Percentiles rank a stretch among this genome's conserved stretches.
phyloP scores from a whole-genome alignment of 1,284 basidiomycete species.

The Irpex sp. region DNA sequence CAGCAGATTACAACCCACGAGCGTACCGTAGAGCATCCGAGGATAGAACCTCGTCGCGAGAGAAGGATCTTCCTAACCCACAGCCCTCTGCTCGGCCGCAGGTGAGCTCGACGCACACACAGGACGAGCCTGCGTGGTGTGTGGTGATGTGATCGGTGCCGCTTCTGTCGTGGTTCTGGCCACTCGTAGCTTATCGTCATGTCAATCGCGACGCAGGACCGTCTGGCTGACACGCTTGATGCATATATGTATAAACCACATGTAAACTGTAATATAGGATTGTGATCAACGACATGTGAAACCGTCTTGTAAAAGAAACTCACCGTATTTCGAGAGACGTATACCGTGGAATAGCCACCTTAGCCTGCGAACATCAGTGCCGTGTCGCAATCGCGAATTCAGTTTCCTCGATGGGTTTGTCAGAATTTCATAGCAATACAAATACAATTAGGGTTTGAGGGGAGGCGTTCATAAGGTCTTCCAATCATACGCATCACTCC shows the following conservation, averaged over 20 bases:
- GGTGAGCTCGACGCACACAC: neutral
- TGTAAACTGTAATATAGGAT: neutral
- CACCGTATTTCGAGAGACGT: too few relatives aligned
- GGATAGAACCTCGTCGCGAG: neutral
- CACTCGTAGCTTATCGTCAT: neutral
- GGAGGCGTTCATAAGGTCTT: slow-evolving; percentile 5
- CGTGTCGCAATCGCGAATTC: too few relatives aligned
- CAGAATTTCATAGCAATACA: neutral
- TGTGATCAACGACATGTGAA: neutral
- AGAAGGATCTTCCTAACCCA: neutral
- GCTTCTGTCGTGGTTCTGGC: neutral
- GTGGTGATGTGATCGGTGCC: neutral
- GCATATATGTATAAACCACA: neutral
- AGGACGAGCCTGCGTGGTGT: neutral
- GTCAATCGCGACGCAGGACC: neutral
- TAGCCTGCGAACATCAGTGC: too few relatives aligned
- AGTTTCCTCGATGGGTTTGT: too few relatives aligned
- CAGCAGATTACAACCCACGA: neutral
- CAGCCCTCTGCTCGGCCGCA: neutral
- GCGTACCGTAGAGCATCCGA: neutral
- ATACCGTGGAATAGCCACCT: too few relatives aligned
- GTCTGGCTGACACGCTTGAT: neutral
- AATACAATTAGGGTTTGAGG: too few relatives aligned
- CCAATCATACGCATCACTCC: slow-evolving; percentile 31
- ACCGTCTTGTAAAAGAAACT: too few relatives aligned